A percentile compares a stretch with the other conserved stretches of the same genome.
Evolutionary conservation across 2,329 filamentous ascomycete genomes (phyloP).

Genomic region (Aciculosporium take): DNA sequence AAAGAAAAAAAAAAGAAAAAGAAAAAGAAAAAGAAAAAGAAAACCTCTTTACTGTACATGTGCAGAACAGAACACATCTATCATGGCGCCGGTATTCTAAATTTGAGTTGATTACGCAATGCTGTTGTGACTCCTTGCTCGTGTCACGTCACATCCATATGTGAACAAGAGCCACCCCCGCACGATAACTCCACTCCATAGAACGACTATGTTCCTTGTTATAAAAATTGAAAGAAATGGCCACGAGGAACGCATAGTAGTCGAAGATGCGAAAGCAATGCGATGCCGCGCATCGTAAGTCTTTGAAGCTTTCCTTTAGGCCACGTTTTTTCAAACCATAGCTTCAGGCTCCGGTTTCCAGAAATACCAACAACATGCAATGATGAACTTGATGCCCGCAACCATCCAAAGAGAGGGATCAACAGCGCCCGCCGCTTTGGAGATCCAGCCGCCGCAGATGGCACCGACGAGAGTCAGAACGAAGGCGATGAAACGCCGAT

Average conservation of each 20-base stretch:
- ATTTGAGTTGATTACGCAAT: no score
- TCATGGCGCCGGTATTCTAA: no score
- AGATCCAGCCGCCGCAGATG: conserved; percentile 34
- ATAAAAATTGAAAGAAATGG: no score
- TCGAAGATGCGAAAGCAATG: not conserved
- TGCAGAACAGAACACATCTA: not conserved
- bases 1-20: not conserved
- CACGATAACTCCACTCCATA: no score
- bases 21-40: not conserved
- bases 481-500: conserved; percentile 30
- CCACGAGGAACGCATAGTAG: not conserved
- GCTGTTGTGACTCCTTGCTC: no score
- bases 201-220: no score
- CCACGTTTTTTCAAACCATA: not conserved
- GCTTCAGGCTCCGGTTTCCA: conserved; percentile 14
- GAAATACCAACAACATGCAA: conserved; percentile 21
- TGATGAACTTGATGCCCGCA: conserved; percentile 28
- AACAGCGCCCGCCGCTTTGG: conserved; percentile 26
- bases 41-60: no score
- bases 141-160: no score
- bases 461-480: conserved; percentile 32
- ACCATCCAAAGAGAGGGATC: conserved; percentile 29
- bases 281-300: not conserved
- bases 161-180: no score
- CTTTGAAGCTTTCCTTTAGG: not conserved